Conservation (phyloP, 768 basidiomycete species). For the Naematelia encephala region DNA sequence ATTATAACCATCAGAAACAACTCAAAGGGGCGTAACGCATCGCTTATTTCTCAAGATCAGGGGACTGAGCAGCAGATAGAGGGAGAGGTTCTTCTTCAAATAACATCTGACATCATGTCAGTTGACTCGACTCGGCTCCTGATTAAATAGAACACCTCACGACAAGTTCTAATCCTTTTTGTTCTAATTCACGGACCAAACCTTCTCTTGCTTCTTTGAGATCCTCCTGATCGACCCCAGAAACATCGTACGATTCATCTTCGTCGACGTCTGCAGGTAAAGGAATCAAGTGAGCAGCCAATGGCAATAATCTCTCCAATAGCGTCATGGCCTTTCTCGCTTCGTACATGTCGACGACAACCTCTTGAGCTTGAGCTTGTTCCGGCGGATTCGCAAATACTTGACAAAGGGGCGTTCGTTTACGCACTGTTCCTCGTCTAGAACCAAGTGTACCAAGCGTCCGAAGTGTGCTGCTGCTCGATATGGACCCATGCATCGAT, state of each 20-base stretch:
- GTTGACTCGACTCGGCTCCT: not conserved
- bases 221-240: not conserved
- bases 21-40: too few species aligned
- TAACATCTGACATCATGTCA: slow-evolving; percentile 10
- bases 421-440: slow-evolving; percentile 9
- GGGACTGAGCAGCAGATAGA: not conserved
- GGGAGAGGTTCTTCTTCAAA: slow-evolving; percentile 18
- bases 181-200: slow-evolving; percentile 10
- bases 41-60: not conserved
- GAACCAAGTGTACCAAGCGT: slow-evolving; percentile 12
- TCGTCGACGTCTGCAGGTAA: slow-evolving; percentile 6
- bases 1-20: too few species aligned
- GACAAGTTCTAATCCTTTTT: slow-evolving; percentile 14
- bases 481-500: not conserved
- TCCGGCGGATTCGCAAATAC: not conserved
- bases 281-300: slow-evolving; percentile 15
- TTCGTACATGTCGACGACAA: too few species aligned
- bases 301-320: slow-evolving; percentile 14
- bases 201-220: slow-evolving; percentile 8
- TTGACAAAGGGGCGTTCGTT: slow-evolving; percentile 6
- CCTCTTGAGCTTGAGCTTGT: too few species aligned
- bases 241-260: slow-evolving; percentile 8
- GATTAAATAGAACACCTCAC: slow-evolving; percentile 2
- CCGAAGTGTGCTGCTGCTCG: slow-evolving; percentile 1
- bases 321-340: not conserved